These are phyloP conservation scores for Torrubiella hemipterigena DNA, from an alignment of 2,329 filamentous ascomycete genomes.

Conservation along the genomic window DNA sequence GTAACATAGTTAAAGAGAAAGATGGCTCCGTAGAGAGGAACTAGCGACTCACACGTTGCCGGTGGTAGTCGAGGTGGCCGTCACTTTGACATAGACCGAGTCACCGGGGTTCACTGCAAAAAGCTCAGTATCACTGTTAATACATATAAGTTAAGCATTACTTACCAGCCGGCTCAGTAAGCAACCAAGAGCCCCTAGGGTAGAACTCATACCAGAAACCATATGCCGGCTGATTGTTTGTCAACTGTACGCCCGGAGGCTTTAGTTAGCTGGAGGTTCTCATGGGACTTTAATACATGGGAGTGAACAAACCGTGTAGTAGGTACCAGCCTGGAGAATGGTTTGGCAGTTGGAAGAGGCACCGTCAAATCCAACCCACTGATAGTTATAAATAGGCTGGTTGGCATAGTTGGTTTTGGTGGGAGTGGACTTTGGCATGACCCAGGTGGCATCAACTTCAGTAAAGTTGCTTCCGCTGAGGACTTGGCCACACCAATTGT, in stretches of 20 bases:
- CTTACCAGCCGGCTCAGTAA: neutral
- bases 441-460: slow-evolving; percentile 1
- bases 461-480: neutral
- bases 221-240: neutral
- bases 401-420: neutral
- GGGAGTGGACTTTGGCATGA: neutral
- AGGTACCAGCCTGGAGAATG: slow-evolving; percentile 1
- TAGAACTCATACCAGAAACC: neutral
- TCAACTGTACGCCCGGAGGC: neutral
- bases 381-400: neutral
- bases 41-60: neutral
- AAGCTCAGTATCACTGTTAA: neutral
- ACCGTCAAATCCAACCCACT: slow-evolving; percentile 2
- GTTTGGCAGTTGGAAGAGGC: neutral
- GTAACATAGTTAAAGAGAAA: neutral
- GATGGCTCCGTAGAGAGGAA: neutral
- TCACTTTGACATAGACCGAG: neutral
- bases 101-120: neutral
- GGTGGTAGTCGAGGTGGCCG: slow-evolving; percentile 1
- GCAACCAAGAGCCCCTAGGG: neutral
- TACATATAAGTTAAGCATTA: neutral
- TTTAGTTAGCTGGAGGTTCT: neutral
- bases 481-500: slow-evolving; percentile 1
- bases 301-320: neutral
- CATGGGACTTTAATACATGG: neutral